These are phyloP conservation scores for Calycina marina DNA, from an alignment of 2,329 filamentous ascomycete genomes.

Conservation along the genomic window DNA sequence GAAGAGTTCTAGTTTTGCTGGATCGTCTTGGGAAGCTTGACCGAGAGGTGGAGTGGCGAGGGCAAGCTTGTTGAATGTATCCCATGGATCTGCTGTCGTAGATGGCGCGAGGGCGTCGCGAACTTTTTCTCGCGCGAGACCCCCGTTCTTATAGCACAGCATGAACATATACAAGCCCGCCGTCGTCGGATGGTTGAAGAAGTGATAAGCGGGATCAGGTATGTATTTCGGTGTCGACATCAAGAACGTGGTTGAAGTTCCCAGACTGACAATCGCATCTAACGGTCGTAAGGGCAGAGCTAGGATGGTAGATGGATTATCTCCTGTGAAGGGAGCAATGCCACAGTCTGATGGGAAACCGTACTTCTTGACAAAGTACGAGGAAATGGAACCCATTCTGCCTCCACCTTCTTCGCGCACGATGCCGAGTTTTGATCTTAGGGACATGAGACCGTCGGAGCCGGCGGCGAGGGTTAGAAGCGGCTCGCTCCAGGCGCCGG, in stretches of 20 bases:
- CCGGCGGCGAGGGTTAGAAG: constrained; percentile 61
- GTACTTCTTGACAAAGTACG: constrained; percentile 68
- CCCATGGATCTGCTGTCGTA: constrained; percentile 48
- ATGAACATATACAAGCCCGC: constrained; percentile 96
- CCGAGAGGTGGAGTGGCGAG: constrained; percentile 55
- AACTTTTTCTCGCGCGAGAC: constrained; percentile 78
- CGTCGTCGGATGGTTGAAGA: constrained; percentile 95
- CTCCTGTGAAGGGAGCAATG: constrained; percentile 79
- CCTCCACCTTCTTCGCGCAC: constrained; percentile 70
- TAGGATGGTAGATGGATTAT: constrained; percentile 92
- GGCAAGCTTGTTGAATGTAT: constrained; percentile 62
- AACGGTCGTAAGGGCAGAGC: constrained; percentile 73
- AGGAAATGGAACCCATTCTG: constrained; percentile 58
- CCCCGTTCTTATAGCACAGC: constrained; percentile 99
- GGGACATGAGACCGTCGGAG: constrained; percentile 40
- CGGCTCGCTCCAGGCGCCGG: constrained; percentile 56
- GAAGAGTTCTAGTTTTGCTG: constrained; percentile 82
- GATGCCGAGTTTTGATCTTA: constrained; percentile 66
- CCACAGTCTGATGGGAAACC: constrained; percentile 63
- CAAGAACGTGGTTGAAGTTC: constrained; percentile 91
- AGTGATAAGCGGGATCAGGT: constrained; percentile 83
- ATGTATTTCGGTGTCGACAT: constrained; percentile 92
- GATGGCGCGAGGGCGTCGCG: constrained; percentile 59
- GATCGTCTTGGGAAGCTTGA: constrained; percentile 34
- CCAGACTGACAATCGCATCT: constrained; percentile 88